These are phyloP conservation scores for Phytophthora colocasiae DNA, from an alignment of 352 stramenopile genomes.

Conservation along the genomic window DNA sequence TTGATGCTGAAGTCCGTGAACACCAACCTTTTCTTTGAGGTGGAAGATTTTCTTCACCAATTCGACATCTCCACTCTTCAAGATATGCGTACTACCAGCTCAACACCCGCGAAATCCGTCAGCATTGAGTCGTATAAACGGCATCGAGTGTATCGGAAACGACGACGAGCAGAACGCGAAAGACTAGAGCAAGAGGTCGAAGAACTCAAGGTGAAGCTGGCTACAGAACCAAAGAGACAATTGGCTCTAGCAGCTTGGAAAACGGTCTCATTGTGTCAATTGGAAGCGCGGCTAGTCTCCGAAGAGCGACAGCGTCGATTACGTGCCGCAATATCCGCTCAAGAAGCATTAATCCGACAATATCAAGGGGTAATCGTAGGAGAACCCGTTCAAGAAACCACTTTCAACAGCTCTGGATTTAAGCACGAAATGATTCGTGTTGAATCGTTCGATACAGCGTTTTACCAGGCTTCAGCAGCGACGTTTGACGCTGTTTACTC, in stretches of 20 bases:
- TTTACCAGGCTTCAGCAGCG: slow-evolving; percentile 3
- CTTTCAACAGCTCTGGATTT: too few species aligned
- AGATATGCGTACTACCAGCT: too few species aligned
- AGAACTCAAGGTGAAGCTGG: background rate
- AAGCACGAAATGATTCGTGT: background rate
- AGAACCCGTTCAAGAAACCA: background rate
- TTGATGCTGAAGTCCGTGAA: background rate
- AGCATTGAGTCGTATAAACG: background rate
- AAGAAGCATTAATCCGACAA: background rate
- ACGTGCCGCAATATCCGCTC: background rate
- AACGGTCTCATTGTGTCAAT: slow-evolving; percentile 6
- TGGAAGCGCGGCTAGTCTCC: background rate
- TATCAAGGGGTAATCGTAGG: background rate
- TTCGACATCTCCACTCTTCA: background rate
- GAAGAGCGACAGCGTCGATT: background rate
- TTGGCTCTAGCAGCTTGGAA: background rate
- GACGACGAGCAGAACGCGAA: slow-evolving; percentile 3
- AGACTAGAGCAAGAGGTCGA: background rate
- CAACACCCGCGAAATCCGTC: too few species aligned
- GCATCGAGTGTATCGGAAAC: slow-evolving; percentile 2
- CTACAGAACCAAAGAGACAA: background rate
- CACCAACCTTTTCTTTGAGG: background rate
- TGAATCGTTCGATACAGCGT: slow-evolving; percentile 1
- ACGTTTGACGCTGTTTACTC: slow-evolving; percentile 3
- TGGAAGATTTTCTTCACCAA: slow-evolving; percentile 1